phyloP scores from a whole-genome alignment of 2,329 filamentous ascomycete species.

The Chaetomiaceae sp. region DNA sequence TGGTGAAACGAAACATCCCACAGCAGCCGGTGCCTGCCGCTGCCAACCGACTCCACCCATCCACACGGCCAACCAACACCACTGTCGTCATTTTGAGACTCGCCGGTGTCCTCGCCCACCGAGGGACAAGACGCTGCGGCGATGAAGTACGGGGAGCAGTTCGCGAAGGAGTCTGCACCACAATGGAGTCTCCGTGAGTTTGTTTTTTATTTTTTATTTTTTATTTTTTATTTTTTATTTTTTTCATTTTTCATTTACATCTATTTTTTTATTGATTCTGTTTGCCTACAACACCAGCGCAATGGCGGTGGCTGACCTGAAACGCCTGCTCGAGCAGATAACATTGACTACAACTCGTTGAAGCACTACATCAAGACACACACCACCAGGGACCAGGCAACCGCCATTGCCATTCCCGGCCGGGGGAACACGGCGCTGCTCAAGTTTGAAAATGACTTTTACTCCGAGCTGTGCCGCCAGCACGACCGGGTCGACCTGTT shows the following conservation, averaged over 20 bases:
- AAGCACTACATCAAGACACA: slow-evolving; percentile 79
- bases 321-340: slow-evolving; percentile 46
- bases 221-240: too few species aligned
- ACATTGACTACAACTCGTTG: slow-evolving; percentile 83
- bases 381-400: slow-evolving; percentile 64
- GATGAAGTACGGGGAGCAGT: slow-evolving; percentile 73
- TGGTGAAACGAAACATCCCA: not conserved
- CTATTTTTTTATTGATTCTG: too few species aligned
- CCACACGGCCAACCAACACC: too few species aligned
- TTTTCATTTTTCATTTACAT: too few species aligned
- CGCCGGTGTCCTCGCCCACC: too few species aligned
- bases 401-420: slow-evolving; percentile 68
- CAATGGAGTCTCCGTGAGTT: slow-evolving; percentile 68
- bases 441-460: slow-evolving; percentile 67
- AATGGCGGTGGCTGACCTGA: slow-evolving; percentile 10
- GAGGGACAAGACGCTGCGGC: not conserved
- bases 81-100: slow-evolving; percentile 5
- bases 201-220: too few species aligned
- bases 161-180: slow-evolving; percentile 70
- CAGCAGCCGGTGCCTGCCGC: not conserved
- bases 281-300: too few species aligned
- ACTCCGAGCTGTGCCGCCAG: slow-evolving; percentile 62
- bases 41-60: not conserved
- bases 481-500: slow-evolving; percentile 75
- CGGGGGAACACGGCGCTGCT: slow-evolving; percentile 52